A percentile compares a stretch with the other conserved stretches of the same genome.
phyloP scores from a whole-genome alignment of 2,329 filamentous ascomycete genomes.

The Monosporascus sp. region DNA sequence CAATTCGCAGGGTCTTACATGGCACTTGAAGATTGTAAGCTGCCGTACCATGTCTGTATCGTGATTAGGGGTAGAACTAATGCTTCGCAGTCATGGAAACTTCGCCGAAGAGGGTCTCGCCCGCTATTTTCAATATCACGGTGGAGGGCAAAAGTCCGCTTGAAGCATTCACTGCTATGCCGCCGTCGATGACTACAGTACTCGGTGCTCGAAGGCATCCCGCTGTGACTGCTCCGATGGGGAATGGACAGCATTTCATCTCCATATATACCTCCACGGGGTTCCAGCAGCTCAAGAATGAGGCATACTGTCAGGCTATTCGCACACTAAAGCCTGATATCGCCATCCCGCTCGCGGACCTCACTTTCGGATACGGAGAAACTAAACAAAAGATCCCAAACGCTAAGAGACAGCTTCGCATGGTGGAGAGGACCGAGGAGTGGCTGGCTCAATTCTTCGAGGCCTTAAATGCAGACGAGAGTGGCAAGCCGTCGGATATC shows the following conservation, averaged over 20 bases:
- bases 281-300: conserved; percentile 64
- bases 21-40: conserved; percentile 87
- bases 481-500: conserved; percentile 25
- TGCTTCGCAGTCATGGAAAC: conserved; percentile 47
- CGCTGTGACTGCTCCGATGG: conserved; percentile 64
- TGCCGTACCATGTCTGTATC: not conserved
- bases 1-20: conserved; percentile 68
- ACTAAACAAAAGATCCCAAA: conserved; percentile 38
- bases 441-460: conserved; percentile 70
- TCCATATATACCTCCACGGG: conserved; percentile 83
- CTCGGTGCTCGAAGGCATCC: conserved; percentile 75
- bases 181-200: conserved; percentile 60
- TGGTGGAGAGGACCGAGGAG: conserved; percentile 78
- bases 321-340: conserved; percentile 72
- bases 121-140: conserved; percentile 43
- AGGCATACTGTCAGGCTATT: conserved; percentile 63
- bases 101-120: conserved; percentile 33
- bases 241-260: conserved; percentile 66
- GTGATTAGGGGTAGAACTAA: conserved; percentile 2
- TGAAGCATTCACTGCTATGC: conserved; percentile 71
- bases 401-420: conserved; percentile 71
- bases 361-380: conserved; percentile 44
- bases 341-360: conserved; percentile 71
- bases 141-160: conserved; percentile 47
- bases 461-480: conserved; percentile 29